phyloP scores from a whole-genome alignment of 306 rosid species.

The Sphenostylis stenocarpa region DNA sequence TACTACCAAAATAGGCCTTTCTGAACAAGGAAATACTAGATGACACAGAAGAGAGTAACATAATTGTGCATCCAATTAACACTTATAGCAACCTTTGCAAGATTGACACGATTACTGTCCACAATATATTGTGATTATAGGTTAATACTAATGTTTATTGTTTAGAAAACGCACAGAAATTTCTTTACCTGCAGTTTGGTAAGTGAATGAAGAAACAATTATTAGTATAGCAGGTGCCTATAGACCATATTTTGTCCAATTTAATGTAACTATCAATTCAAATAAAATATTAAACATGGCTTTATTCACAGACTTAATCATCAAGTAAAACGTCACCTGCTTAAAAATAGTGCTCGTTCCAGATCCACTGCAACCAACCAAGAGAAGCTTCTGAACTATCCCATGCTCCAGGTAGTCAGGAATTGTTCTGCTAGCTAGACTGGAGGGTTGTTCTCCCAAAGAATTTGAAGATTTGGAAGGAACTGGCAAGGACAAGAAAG shows the following conservation, averaged over 20 bases:
- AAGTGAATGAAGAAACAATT: not conserved
- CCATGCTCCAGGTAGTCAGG: conserved; percentile 93
- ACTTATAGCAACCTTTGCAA: conserved; percentile 1
- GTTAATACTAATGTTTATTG: conserved; percentile 15
- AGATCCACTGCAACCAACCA: conserved; percentile 92
- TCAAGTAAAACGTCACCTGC: conserved; percentile 62
- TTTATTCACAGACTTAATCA: conserved; percentile 10
- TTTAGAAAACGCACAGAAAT: conserved; percentile 22
- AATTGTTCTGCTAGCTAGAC: conserved; percentile 54
- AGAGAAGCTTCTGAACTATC: conserved; percentile 86
- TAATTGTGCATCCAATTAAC: not conserved
- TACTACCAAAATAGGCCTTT: conserved; percentile 1
- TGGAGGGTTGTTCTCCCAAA: conserved; percentile 62
- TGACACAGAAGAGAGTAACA: not conserved
- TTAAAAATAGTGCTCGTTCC: conserved; percentile 98
- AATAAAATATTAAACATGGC: conserved; percentile 7
- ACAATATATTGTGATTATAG: conserved; percentile 8
- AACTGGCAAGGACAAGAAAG: conserved; percentile 90
- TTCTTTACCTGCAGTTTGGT: conserved; percentile 4
- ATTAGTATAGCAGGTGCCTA: not conserved
- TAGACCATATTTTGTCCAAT: not conserved
- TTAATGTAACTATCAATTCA: conserved; percentile 3
- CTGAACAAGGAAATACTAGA: not conserved
- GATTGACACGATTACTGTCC: conserved; percentile 3
- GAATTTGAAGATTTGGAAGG: conserved; percentile 74